phyloP scores from a whole-genome alignment of 1,284 basidiomycete species.

The Naganishia liquefaciens region DNA sequence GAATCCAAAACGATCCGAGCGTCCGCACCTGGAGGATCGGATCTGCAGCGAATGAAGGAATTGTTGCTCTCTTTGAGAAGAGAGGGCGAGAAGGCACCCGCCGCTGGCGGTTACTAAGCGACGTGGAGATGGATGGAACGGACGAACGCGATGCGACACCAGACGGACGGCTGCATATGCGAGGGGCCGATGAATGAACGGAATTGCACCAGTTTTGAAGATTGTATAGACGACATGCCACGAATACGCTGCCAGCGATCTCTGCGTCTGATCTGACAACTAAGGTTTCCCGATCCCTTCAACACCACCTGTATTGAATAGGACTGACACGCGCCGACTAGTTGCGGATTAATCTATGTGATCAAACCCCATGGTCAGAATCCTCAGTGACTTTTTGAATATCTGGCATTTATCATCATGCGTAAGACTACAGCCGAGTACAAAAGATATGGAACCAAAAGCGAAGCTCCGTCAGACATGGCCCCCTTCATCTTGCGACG shows the following conservation, averaged over 20 bases:
- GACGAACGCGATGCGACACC: background rate
- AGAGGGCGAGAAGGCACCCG: constrained; percentile 85
- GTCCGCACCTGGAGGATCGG: constrained; percentile 81
- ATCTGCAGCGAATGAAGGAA: constrained; percentile 87
- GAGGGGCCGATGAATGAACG: background rate
- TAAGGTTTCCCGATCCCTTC: too few relatives aligned
- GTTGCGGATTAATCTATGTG: background rate
- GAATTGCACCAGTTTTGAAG: background rate
- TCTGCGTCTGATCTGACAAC: too few relatives aligned
- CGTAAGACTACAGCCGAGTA: background rate
- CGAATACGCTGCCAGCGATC: background rate
- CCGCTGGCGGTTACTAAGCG: constrained; percentile 79
- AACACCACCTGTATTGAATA: too few relatives aligned
- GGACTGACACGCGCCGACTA: too few relatives aligned
- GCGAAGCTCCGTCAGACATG: constrained; percentile 30
- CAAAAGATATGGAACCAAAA: constrained; percentile 24
- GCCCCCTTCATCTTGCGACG: constrained; percentile 14
- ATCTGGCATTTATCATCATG: background rate
- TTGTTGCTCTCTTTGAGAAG: constrained; percentile 79
- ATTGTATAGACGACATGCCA: constrained; percentile 17
- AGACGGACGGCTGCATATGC: background rate
- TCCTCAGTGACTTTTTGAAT: too few relatives aligned
- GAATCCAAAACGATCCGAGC: constrained; percentile 91
- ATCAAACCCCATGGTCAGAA: too few relatives aligned
- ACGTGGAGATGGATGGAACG: background rate